These are phyloP conservation scores for Spatholobus suberectus DNA, from an alignment of 306 rosid genomes.

Conservation along the genomic window DNA sequence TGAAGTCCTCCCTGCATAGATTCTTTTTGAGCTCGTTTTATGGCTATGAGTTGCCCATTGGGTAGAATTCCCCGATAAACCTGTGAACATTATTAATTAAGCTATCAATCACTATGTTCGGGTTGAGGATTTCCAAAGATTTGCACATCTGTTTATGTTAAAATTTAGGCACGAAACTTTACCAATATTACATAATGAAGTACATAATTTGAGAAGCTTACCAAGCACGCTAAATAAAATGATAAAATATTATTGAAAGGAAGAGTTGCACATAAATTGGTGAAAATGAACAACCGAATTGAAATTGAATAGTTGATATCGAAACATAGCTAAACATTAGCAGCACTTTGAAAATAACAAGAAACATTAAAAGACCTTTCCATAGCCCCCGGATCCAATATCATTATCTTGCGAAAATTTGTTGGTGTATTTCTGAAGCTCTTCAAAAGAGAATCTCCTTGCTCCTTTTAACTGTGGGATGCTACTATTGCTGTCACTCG, in stretches of 20 bases:
- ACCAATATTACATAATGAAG: not conserved
- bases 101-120: no score
- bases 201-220: not conserved
- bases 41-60: constrained; percentile 56
- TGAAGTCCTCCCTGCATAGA: constrained; percentile 58
- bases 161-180: not conserved
- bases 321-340: not conserved
- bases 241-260: not conserved
- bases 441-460: constrained; percentile 59
- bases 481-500: constrained; percentile 32
- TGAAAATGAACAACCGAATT: not conserved
- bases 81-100: constrained; percentile 39
- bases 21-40: constrained; percentile 60
- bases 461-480: constrained; percentile 62
- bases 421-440: constrained; percentile 54
- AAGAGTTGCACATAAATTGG: not conserved
- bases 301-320: not conserved
- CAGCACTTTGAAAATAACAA: not conserved
- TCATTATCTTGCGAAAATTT: constrained; percentile 55
- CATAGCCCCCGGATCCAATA: constrained; percentile 72
- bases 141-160: not conserved
- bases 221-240: not conserved
- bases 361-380: constrained; percentile 48
- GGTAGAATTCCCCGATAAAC: constrained; percentile 63
- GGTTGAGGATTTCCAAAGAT: no score